Evolutionary conservation across 352 stramenopile genomes (phyloP), one percentile per base, ranked within the genome.

Genomic region (Globisporangium megalacanthum): DNA sequence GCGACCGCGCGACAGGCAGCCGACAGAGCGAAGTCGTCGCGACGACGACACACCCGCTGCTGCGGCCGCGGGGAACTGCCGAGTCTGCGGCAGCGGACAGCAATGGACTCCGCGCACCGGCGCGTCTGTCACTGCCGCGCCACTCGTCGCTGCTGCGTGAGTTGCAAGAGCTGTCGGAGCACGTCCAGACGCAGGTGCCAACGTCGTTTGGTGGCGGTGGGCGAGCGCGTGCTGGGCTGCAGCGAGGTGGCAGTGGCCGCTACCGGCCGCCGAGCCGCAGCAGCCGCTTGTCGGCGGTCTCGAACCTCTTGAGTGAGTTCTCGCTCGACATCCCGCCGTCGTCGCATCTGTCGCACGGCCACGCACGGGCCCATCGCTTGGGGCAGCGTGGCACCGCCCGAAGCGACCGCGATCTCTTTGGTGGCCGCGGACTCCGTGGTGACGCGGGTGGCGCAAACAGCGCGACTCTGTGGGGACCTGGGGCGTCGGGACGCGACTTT

Each of bases 231-330:
- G 54, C 70, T 17, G 61, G 62, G 37, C 42, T 88, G 22, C 72
- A 75, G 22, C 75, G 76, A 36, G 62, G 70, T 36, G 61, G 65
- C 20, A 72, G 79, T 9, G 71, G 77, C 3, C 76, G 79, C 36
- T 61, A 65, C 36, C 69, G 74, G 36, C 82, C 82, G 13, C 78
- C 80, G 20, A 86, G 64, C 69, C 84, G 57, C 57, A 79, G 61
- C 22, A 92, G 80, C 54, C 72, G 78, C 17, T 62, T 90, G 49
- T 87, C 82, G 36, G 68, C 81, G 13, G 72, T 92, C 6, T 90
- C 82, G 0, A 89, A 91, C 52, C 49, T 94, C 33, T 64, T 94
- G 17, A 92, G 79, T 35, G 84, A 94, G 39, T 92, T 94, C 56
- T 91, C 84, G 7, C 63, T 94, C 15, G 82, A 93, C 49, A 84